phyloP scores from a whole-genome alignment of 148 eudicot species.

The Cornus kousa region DNA sequence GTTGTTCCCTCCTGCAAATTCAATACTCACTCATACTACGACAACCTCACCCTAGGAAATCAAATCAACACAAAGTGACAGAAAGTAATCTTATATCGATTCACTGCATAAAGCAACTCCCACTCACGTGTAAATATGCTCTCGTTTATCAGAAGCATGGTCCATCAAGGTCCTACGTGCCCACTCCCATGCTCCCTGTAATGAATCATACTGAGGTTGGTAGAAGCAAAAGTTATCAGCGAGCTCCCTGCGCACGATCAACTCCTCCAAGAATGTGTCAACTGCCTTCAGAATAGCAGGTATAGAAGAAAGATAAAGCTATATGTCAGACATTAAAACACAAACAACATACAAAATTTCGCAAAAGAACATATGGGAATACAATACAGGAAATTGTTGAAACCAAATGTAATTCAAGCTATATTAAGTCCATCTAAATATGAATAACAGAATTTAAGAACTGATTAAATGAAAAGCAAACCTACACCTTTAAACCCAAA shows the following conservation, averaged over 20 bases:
- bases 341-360: background rate
- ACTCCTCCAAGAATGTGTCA: constrained; percentile 89
- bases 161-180: constrained; percentile 87
- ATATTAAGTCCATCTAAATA: background rate
- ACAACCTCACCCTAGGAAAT: background rate
- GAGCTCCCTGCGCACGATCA: constrained; percentile 90
- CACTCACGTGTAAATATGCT: constrained; percentile 84
- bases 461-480: background rate
- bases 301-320: constrained; percentile 2
- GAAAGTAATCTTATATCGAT: constrained; percentile 6
- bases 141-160: constrained; percentile 87
- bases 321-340: constrained; percentile 1
- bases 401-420: background rate
- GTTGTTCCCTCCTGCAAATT: constrained; percentile 74
- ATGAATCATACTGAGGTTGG: constrained; percentile 91
- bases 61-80: constrained; percentile 11
- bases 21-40: constrained; percentile 7
- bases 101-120: constrained; percentile 5
- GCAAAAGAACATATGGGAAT: no score
- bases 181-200: constrained; percentile 98
- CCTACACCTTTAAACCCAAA: background rate
- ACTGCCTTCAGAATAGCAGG: constrained; percentile 62
- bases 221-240: constrained; percentile 93
- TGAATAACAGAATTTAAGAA: background rate
- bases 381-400: no score